These are phyloP conservation scores for Neckera pumila DNA, from an alignment of 225 moss, liverwort and hornwort species.

Conservation along the genomic window DNA sequence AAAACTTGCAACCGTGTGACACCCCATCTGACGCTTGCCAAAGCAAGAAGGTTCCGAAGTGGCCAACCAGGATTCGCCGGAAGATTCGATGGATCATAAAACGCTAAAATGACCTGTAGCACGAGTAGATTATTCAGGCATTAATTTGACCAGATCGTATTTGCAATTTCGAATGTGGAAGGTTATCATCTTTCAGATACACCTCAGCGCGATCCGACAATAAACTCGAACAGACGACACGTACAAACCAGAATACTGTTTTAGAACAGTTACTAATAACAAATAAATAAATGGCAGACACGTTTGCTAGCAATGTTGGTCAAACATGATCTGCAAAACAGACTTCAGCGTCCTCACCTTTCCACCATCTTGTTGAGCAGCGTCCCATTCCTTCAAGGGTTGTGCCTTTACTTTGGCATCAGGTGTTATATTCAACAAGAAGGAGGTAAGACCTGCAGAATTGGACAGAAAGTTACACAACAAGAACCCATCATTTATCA, in stretches of 20 bases:
- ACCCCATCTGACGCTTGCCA: slow-evolving; percentile 72
- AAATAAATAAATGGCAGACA: background rate
- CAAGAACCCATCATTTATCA: background rate
- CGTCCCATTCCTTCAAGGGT: slow-evolving; percentile 64
- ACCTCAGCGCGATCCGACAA: background rate
- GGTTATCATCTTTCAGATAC: background rate
- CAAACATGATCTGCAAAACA: background rate
- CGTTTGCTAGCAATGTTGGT: background rate
- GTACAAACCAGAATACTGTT: background rate
- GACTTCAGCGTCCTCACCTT: slow-evolving; percentile 40
- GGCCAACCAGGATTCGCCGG: slow-evolving; percentile 90
- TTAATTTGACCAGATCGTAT: background rate
- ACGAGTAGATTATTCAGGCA: background rate
- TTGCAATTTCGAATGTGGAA: background rate
- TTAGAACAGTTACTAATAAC: background rate
- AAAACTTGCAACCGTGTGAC: slow-evolving; percentile 68
- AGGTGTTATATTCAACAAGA: slow-evolving; percentile 48
- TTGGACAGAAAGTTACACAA: background rate
- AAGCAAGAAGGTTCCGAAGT: slow-evolving; percentile 84
- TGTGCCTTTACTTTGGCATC: slow-evolving; percentile 52
- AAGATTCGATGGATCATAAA: slow-evolving; percentile 92
- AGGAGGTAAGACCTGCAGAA: slow-evolving; percentile 64
- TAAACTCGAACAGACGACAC: background rate
- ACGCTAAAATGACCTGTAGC: slow-evolving; percentile 64
- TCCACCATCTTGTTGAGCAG: slow-evolving; percentile 61